Percentiles rank a stretch among this genome's conserved stretches.
Conservation (phyloP, 768 basidiomycete species). For the Mycena latifolia region DNA sequence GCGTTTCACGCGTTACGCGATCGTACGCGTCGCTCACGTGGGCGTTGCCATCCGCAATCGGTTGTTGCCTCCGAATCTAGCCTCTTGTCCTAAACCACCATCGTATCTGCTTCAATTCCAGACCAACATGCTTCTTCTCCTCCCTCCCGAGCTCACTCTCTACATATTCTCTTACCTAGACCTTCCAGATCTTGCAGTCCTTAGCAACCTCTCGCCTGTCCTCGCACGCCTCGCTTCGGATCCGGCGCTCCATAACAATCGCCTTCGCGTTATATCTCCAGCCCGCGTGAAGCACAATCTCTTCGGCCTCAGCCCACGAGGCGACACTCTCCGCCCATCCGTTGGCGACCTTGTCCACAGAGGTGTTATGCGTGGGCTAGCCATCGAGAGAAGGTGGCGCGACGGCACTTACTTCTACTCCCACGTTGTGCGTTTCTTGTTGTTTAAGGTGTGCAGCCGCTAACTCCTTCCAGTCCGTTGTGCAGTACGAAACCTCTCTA, state of each 20-base stretch:
- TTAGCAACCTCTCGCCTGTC: constrained; percentile 61
- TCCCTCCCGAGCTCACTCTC: constrained; percentile 70
- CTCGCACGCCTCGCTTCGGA: constrained; percentile 68
- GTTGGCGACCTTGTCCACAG: constrained; percentile 76
- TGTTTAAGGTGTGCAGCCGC: constrained; percentile 20
- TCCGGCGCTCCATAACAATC: constrained; percentile 71
- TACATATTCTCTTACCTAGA: constrained; percentile 79
- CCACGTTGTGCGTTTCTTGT: constrained; percentile 58
- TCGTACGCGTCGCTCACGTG: constrained; percentile 29
- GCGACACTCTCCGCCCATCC: constrained; percentile 71
- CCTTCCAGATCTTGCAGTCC: constrained; percentile 72
- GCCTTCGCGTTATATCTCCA: constrained; percentile 72
- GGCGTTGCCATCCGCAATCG: neutral
- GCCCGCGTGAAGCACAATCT: constrained; percentile 76
- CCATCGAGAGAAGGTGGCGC: constrained; percentile 75
- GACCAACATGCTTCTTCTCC: constrained; percentile 43
- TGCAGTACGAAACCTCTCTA: constrained; percentile 73
- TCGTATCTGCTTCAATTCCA: too few relatives aligned
- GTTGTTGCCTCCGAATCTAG: constrained; percentile 5
- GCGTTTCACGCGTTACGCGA: neutral
- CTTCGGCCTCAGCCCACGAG: constrained; percentile 69
- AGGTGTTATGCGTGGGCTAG: constrained; percentile 76
- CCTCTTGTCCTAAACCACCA: constrained; percentile 19
- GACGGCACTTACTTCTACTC: constrained; percentile 76
- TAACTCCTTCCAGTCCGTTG: constrained; percentile 62